A percentile compares a stretch with the other conserved stretches of the same genome.
Evolutionary conservation across 192 early-diverging fungal species (phyloP).

Genomic region (Phlyctochytrium arcticum): DNA sequence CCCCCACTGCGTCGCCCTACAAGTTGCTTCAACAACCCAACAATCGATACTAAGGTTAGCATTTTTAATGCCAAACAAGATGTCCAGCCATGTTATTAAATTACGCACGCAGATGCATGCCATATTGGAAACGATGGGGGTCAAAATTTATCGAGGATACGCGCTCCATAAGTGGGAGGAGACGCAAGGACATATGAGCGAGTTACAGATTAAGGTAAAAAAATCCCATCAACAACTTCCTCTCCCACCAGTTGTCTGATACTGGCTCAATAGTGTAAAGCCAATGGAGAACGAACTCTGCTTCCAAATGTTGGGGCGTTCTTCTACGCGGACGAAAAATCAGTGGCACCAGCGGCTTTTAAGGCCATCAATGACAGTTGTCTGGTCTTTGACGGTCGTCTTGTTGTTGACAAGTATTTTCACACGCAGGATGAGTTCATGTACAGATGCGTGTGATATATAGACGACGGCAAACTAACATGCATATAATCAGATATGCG

Average conservation of each 20-base stretch:
- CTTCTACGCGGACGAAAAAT: slow-evolving; percentile 44
- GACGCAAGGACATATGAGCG: too few relatives aligned
- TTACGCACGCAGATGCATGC: slow-evolving; percentile 10
- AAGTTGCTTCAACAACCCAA: slow-evolving; percentile 32
- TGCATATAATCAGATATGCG: slow-evolving; percentile 29
- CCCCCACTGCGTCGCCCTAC: slow-evolving; percentile 25
- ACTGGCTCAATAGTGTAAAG: background rate
- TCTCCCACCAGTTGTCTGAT: too few relatives aligned
- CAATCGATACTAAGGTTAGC: slow-evolving; percentile 27
- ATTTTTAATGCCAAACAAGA: background rate
- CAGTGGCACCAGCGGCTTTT: slow-evolving; percentile 39
- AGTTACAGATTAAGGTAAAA: too few relatives aligned
- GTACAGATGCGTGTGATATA: slow-evolving; percentile 22
- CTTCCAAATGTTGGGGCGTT: slow-evolving; percentile 9
- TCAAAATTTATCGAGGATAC: slow-evolving; percentile 32
- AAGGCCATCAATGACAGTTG: slow-evolving; percentile 48
- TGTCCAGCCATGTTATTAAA: background rate
- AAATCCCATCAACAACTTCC: too few relatives aligned
- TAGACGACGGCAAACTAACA: background rate
- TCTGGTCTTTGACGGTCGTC: slow-evolving; percentile 48
- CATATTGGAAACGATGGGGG: slow-evolving; percentile 16
- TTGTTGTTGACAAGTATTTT: slow-evolving; percentile 54
- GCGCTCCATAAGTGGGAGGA: slow-evolving; percentile 26
- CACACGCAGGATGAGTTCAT: slow-evolving; percentile 50
- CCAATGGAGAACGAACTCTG: background rate